Evolutionary conservation across 257 asterid genomes (phyloP), one percentile per base, ranked within the genome.

Genomic region (Cordia subcordata): DNA sequence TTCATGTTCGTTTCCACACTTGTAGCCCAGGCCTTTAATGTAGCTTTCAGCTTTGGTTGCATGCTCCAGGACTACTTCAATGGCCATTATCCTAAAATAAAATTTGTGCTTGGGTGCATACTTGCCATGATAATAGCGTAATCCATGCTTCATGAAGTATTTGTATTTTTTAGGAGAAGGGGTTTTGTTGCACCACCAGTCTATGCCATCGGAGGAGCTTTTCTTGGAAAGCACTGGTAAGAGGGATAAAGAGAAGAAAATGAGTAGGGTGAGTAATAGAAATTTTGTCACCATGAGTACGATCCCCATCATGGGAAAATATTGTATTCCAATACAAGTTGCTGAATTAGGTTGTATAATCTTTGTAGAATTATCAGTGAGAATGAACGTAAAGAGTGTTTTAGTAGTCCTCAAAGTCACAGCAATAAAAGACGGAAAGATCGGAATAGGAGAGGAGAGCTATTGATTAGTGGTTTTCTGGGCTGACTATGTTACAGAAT

Each of bases 401-500:
- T 58, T 89, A 90, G 77, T 90, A 90, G 0, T 95, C 97, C 58
- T 85, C 90, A 59, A 90, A 79, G 33, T 77, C 65, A 57, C 96
- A 90, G 0, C 79, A 83, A 66, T 76, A 80, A 73, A 85, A 87
- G 13, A 83, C 95, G 0, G 91, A 85, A 33, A 69, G 87, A 67
- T 90, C 96, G 8, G 95, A 71, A 13, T 87, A 80, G 1, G 91
- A 85, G 14, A 88, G 85, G 18, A 90, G 88, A 0, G 97, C 97
- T 50, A 87, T 90, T 0, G 96, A 96, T 55, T 87, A 96, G 61
- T 79, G 79, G 69, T 81, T 83, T 45, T 70, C 55, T 3, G 97
- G 95, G 0, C 95, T 95, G 6, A 88, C 94, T 19, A 90, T 87
- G 81, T 87, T 90, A 13, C 88, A 88, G 73, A 87, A 85, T 21